Conservation (phyloP, 257 asterid genomes). For the Euphrasia confusa region DNA sequence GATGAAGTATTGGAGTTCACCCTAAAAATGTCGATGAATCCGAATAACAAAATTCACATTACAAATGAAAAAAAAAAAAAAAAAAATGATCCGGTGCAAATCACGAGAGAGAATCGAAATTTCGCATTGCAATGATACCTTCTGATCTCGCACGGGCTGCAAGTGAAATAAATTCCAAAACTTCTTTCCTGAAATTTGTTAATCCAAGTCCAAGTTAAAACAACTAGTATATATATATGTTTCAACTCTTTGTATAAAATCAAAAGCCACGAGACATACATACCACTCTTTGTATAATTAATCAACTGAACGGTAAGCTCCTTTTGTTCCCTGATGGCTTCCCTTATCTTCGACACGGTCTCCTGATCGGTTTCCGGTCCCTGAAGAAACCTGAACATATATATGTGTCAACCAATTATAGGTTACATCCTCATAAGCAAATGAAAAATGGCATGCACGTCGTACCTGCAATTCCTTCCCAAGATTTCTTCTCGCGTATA, state of each 20-base stretch:
- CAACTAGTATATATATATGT: constrained; percentile 14
- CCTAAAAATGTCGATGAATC: constrained; percentile 38
- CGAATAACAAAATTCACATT: not conserved
- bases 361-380: constrained; percentile 98
- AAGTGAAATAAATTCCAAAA: constrained; percentile 98
- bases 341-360: constrained; percentile 79
- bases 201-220: constrained; percentile 8
- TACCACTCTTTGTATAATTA: constrained; percentile 95
- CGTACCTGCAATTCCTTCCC: constrained; percentile 94
- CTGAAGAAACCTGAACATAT: constrained; percentile 78
- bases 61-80: constrained; percentile 15
- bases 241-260: constrained; percentile 2
- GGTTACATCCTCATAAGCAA: not conserved
- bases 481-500: constrained; percentile 92
- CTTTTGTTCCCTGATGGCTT: constrained; percentile 81
- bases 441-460: not conserved
- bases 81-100: constrained; percentile 13
- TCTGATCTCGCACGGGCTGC: constrained; percentile 99
- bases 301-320: constrained; percentile 95
- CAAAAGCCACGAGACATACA: constrained; percentile 27
- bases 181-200: constrained; percentile 72
- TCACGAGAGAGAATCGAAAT: constrained; percentile 10
- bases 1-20: constrained; percentile 93
- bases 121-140: constrained; percentile 38
- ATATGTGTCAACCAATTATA: constrained; percentile 18